Evolutionary conservation across 441 rosid genomes (phyloP), one percentile per base, ranked within the genome.

Genomic region (Biscutella laevigata): DNA sequence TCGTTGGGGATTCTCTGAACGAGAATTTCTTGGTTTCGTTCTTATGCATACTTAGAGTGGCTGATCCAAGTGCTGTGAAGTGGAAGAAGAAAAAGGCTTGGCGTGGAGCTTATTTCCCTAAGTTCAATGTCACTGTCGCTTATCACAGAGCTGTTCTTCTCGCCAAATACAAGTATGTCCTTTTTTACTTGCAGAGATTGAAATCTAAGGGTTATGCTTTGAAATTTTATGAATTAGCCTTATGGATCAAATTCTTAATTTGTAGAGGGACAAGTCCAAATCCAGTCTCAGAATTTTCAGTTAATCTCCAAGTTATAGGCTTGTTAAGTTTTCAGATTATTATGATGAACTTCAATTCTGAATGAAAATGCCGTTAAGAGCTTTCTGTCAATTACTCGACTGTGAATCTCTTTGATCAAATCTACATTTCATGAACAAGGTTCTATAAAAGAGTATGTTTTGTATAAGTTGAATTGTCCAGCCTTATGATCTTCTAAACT

Each of bases 81-180:
- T 88, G 99, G 95, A 92, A 88, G 64, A 84, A 61, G 78, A 92
- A 77, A 33, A 84, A 84, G 9, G 97, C 99, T 66, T 92, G 97
- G 99, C 80, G 95, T 58, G 99, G 97, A 13, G 94, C 77, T 73
- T 82, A 74, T 52, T 88, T 88, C 52, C 99, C 97, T 3, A 73
- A 70, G 28, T 88, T 66, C 25, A 88, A 84, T 57, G 94, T 86
- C 60, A 86, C 92, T 1, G 92, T 88, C 19, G 94, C 83, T 1
- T 92, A 88, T 77, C 99, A 92, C 64, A 69, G 97, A 8, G 86
- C 95, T 1, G 99, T 88, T 53, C 77, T 92, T 77, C 76, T 88
- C 29, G 81, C 97, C 7, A 81, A 72, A 52, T 88, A 57, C 44
- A 43, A 54, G 67, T 67, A 54, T 26, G 13, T n/a, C 3, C 39